Evolutionary conservation across 352 stramenopile species (phyloP), one percentile per base, ranked within the genome.

Genomic region (Aphanomyces astaci): DNA sequence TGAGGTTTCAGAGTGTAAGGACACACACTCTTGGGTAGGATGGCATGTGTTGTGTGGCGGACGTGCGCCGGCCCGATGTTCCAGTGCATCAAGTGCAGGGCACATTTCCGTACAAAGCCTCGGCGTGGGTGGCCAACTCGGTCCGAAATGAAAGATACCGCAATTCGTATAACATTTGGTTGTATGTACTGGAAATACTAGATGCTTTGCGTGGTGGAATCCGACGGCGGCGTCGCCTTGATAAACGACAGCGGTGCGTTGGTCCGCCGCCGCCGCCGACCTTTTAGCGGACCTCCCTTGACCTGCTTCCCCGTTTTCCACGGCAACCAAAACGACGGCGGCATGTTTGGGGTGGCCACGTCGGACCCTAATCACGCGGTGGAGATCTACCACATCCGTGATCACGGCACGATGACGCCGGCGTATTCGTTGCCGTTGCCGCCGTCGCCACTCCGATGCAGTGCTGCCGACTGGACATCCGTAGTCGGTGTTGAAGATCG

Each of bases 11-110:
- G 15, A 27, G 15, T n/a, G n/a, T n/a, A n/a, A n/a, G n/a, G n/a
- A n/a, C n/a, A n/a, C n/a, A n/a, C 3, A 19, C 25, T 45, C 54
- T 45, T 48, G 54, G 54, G 27, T 68, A 68, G 62, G 62, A 68
- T 22, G 43, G 43, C 2, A n/a, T 28, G n/a, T 60, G 43, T 25
- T 43, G 7, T 43, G 15, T 15, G 36, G 7, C 7, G 36, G 36
- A 43, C 36, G 7, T 43, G 36, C 36, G 15, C 36, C 36, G 36
- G 36, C 36, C 15, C 36, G 36, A 43, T 15, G 36, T 15, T 7
- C 36, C 15, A 43, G 7, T 43, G 36, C 36, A 43, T 43, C 36
- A n/a, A n/a, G n/a, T n/a, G n/a, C n/a, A n/a, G n/a, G n/a, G n/a
- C n/a, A n/a, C n/a, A n/a, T n/a, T n/a, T n/a, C n/a, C n/a, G n/a